Percentiles rank a stretch among this genome's conserved stretches.
These are phyloP conservation scores for Daldinia bambusicola DNA, from an alignment of 495 filamentous ascomycete genomes.

Conservation along the genomic window DNA sequence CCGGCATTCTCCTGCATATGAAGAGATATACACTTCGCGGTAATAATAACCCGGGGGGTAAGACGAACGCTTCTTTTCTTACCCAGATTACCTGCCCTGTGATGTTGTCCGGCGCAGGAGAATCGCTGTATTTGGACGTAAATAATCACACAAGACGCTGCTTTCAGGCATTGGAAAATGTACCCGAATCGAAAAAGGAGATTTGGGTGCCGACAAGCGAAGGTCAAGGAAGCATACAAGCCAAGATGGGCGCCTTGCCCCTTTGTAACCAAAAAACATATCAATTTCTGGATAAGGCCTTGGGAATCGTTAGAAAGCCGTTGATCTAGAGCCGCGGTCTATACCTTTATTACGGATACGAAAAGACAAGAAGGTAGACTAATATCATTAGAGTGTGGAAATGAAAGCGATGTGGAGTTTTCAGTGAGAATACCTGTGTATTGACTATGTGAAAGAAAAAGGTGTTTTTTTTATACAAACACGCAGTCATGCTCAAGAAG, in stretches of 20 bases:
- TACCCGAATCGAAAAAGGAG: background rate
- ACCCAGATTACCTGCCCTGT: background rate
- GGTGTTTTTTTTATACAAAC: no score
- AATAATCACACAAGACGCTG: background rate
- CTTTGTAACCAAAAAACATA: slow-evolving; percentile 1
- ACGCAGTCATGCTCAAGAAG: no score
- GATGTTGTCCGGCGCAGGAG: background rate
- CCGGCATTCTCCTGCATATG: background rate
- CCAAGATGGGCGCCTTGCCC: background rate
- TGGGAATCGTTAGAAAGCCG: background rate
- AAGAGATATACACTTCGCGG: background rate
- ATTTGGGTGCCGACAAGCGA: background rate
- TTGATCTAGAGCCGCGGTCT: background rate
- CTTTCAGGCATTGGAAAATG: background rate
- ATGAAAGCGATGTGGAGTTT: no score
- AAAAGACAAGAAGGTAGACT: no score
- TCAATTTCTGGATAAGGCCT: background rate
- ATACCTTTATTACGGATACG: no score
- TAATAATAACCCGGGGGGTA: background rate
- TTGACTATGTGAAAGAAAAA: no score
- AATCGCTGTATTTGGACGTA: background rate
- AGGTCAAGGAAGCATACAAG: background rate
- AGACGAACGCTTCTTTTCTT: background rate
- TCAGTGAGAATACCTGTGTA: no score
- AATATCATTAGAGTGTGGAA: no score